Conservation (phyloP, 306 rosid species). For the Pterocarpus santalinus region DNA sequence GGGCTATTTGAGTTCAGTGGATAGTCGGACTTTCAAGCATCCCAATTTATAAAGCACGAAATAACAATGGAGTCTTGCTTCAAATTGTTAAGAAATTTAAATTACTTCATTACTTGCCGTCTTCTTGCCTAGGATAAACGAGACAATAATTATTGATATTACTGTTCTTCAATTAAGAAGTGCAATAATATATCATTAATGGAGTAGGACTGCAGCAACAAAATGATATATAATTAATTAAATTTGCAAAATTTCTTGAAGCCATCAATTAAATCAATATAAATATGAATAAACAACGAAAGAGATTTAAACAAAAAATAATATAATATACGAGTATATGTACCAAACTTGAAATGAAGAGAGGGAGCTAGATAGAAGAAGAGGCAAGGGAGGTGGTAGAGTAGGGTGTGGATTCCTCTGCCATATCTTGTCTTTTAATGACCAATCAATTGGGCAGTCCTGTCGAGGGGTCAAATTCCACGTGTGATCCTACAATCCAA, state of each 20-base stretch:
- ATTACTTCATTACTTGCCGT: too few species aligned
- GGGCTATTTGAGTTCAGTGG: too few species aligned
- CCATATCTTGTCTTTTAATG: slow-evolving; percentile 59
- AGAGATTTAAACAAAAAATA: neutral
- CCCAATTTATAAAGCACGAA: too few species aligned
- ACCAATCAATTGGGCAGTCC: slow-evolving; percentile 51
- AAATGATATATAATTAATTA: too few species aligned
- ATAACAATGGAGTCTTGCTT: too few species aligned
- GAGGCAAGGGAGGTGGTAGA: neutral
- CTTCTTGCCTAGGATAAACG: too few species aligned
- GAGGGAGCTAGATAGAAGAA: neutral
- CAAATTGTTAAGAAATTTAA: too few species aligned
- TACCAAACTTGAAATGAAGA: slow-evolving; percentile 24
- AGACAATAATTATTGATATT: too few species aligned
- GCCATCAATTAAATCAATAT: neutral
- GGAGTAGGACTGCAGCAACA: neutral
- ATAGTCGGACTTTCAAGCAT: too few species aligned
- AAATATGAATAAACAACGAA: neutral
- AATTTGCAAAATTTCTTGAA: neutral
- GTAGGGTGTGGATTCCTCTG: slow-evolving; percentile 63
- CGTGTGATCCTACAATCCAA: slow-evolving; percentile 50
- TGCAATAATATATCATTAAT: neutral
- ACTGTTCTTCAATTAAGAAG: too few species aligned
- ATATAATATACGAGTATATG: slow-evolving; percentile 8
- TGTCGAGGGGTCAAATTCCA: slow-evolving; percentile 58